Base-by-base conservation (phyloP, 176 grass and related monocot species). In the Carex parvula region DNA sequence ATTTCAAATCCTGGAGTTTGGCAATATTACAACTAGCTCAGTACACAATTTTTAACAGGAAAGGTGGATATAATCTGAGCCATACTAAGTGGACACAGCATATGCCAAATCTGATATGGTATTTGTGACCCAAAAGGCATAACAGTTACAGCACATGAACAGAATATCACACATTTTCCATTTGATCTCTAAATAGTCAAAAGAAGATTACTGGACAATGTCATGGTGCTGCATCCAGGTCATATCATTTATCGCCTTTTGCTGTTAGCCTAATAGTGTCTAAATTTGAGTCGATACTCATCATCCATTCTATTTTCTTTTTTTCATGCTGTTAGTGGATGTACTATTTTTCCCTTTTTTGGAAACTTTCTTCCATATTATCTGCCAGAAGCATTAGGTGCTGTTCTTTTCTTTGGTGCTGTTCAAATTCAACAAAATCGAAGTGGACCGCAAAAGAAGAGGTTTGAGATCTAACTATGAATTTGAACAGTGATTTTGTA, bases 291-390 rank as follows among this genome's bases (percentile, higher is more conserved):
- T 81, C 64, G 58, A 62, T 62, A 60, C 22, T 79, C 52, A 79
- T 59, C 75, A 56, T 54, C 75, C 75, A 56, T 79, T 59, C 21
- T 16, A 9, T 58, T 79, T 59, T 17, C 5, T 48, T n/a, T 32
- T 81, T 62, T 16, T 56, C 50, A 77, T 81, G 79, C 33, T 81
- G 55, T 62, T 64, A 63, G 59, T 81, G 79, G 77, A n/a, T 77
- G 73, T 26, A 56, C 50, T 56, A 29, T 5, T 77, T 77, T 29
- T 32, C 21, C 5, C 57, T 56, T 56, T 77, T 76, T 30, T 12
- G 73, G 73, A 12, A 56, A 30, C 32, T 32, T 56, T 24, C n/a
- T 73, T 29, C 44, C 41, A 26, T 75, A 6, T 75, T 53, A 53
- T 26, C 50, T 77, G 48, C 24, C 29, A 29, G 29, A 29, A 29